phyloP scores from a whole-genome alignment of 2,329 filamentous ascomycete species.

The Pyrenophora tritici-repentis region DNA sequence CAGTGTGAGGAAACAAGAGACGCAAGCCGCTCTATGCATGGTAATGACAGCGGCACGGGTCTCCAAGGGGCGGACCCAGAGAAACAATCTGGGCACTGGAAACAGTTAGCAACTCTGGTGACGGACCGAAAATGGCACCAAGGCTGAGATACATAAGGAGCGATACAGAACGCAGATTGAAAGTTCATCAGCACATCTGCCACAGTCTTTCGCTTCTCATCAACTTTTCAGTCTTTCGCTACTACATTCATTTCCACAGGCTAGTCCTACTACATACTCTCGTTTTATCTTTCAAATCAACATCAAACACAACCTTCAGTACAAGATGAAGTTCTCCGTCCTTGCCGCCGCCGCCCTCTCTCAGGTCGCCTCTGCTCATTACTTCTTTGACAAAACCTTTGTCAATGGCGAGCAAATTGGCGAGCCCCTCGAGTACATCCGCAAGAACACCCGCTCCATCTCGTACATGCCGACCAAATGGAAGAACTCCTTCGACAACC shows the following conservation, averaged over 20 bases:
- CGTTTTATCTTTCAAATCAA: conserved; percentile 3
- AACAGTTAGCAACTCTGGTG: neutral
- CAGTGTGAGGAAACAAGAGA: neutral
- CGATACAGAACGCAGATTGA: neutral
- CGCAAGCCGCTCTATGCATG: neutral
- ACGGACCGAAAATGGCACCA: neutral
- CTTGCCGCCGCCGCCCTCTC: conserved; percentile 19
- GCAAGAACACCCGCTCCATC: conserved; percentile 28
- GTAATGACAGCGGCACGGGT: neutral
- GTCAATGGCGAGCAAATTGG: conserved; percentile 22
- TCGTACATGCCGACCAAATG: conserved; percentile 34
- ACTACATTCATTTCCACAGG: conserved; percentile 12
- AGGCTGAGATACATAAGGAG: conserved; percentile 6
- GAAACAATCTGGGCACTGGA: neutral
- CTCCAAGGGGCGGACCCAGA: neutral
- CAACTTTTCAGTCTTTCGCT: conserved; percentile 4
- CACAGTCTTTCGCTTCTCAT: conserved; percentile 6
- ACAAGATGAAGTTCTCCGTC: conserved; percentile 30
- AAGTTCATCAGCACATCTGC: conserved; percentile 6
- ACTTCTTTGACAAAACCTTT: conserved; percentile 30
- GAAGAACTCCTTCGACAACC: conserved; percentile 26
- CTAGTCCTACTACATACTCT: conserved; percentile 10
- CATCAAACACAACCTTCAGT: neutral
- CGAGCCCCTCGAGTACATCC: conserved; percentile 28
- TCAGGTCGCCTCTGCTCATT: conserved; percentile 29